Percentiles rank a stretch among this genome's conserved stretches.
phyloP scores from a whole-genome alignment of 345 rosid genomes.

The Citrus mangshanensis region DNA sequence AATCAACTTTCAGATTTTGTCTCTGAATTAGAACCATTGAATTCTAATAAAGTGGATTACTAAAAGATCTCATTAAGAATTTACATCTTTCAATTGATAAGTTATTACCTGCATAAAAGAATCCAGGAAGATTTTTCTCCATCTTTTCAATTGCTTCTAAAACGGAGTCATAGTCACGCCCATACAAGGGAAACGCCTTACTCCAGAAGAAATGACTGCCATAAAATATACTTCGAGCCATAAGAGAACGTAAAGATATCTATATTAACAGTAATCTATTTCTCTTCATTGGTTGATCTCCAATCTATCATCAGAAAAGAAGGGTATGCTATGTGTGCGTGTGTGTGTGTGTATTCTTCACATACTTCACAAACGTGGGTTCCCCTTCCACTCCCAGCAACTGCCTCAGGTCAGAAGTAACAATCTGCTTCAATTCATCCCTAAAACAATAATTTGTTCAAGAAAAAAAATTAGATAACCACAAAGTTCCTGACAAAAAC shows the following conservation, averaged over 20 bases:
- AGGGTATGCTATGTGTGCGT: not conserved
- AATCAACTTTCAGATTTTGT: not conserved
- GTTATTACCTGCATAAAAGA: conserved; percentile 84
- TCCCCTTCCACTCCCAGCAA: conserved; percentile 90
- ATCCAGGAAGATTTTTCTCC: conserved; percentile 88
- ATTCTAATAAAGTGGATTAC: not conserved
- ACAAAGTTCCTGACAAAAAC: not conserved
- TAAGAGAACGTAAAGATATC: not conserved
- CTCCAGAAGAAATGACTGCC: conserved; percentile 91
- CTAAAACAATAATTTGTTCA: conserved; percentile 27
- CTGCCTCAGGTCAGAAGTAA: conserved; percentile 77
- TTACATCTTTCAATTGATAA: not conserved
- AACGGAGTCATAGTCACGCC: conserved; percentile 59
- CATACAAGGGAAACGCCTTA: conserved; percentile 82
- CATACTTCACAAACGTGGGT: conserved; percentile 77
- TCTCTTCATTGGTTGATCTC: conserved; percentile 2
- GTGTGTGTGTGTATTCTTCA: not conserved
- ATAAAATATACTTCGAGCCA: conserved; percentile 3
- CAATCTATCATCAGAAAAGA: not conserved
- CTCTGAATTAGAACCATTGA: not conserved
- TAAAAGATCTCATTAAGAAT: not conserved
- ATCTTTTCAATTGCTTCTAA: conserved; percentile 66
- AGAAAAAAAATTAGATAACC: not conserved
- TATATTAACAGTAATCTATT: not conserved
- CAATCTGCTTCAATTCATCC: conserved; percentile 71